These are phyloP conservation scores for Rhizopogon salebrosus DNA, from an alignment of 768 basidiomycete genomes.

Conservation along the genomic window DNA sequence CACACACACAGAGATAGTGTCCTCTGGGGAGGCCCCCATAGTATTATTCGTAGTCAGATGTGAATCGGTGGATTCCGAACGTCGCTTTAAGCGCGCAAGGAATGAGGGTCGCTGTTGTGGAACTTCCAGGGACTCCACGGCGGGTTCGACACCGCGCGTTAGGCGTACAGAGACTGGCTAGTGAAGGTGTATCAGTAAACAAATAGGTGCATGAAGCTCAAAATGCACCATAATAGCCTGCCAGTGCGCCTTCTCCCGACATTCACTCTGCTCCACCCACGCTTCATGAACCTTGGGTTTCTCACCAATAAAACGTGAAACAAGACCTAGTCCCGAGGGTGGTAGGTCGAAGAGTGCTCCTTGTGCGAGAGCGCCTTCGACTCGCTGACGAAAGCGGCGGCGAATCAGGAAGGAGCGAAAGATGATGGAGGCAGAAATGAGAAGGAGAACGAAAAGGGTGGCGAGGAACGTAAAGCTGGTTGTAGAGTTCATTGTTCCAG, in stretches of 20 bases:
- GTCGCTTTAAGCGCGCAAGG: constrained; percentile 2
- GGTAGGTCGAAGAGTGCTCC: constrained; percentile 38
- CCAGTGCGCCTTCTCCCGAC: constrained; percentile 29
- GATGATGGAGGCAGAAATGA: constrained; percentile 60
- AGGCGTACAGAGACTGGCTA: constrained; percentile 28
- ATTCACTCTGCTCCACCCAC: constrained; percentile 31
- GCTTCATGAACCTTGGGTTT: constrained; percentile 49
- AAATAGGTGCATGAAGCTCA: not conserved
- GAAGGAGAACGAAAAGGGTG: constrained; percentile 61
- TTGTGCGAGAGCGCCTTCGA: constrained; percentile 49
- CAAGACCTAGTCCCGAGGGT: constrained; percentile 16
- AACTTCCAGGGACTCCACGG: not conserved
- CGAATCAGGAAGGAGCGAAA: constrained; percentile 59
- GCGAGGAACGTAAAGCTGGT: constrained; percentile 68
- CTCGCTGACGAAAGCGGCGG: constrained; percentile 47
- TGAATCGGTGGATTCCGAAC: constrained; percentile 5
- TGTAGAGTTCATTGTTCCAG: constrained; percentile 1
- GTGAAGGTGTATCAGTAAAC: not conserved
- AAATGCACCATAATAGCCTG: constrained; percentile 42
- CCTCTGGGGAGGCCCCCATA: constrained; percentile 13
- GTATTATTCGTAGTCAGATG: not conserved
- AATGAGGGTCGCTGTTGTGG: not conserved
- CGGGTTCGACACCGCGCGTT: constrained; percentile 9
- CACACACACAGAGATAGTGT: constrained; percentile 49
- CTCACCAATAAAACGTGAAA: constrained; percentile 38